Conservation (phyloP, 2,329 filamentous ascomycete species). For the Clonostachys chloroleuca region DNA sequence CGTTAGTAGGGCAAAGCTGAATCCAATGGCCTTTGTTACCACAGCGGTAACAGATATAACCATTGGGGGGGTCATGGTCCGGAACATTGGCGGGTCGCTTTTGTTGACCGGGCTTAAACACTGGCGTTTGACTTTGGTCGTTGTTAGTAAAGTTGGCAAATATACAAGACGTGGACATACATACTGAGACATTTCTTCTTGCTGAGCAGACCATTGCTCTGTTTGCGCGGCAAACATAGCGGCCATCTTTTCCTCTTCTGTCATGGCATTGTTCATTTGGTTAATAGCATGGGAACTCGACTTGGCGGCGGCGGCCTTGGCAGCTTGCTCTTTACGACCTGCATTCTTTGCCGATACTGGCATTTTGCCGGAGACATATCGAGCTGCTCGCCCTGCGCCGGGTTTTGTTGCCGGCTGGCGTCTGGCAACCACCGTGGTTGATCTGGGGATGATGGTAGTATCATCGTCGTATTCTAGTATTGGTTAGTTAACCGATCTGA, state of each 20-base stretch:
- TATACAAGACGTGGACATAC: conserved; percentile 16
- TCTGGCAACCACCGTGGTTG: conserved; percentile 87
- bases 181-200: conserved; percentile 86
- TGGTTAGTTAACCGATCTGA: conserved; percentile 14
- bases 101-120: conserved; percentile 49
- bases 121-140: conserved; percentile 51
- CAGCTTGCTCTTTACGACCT: conserved; percentile 58
- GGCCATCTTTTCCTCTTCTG: conserved; percentile 89
- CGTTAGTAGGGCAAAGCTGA: conserved; percentile 95
- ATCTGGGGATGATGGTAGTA: conserved; percentile 92
- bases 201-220: conserved; percentile 88
- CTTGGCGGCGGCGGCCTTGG: conserved; percentile 54
- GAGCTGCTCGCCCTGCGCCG: conserved; percentile 84
- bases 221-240: conserved; percentile 89
- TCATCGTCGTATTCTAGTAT: conserved; percentile 89
- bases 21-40: conserved; percentile 99
- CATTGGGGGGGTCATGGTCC: conserved; percentile 86
- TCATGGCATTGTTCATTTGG: conserved; percentile 74
- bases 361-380: conserved; percentile 96
- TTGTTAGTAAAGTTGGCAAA: conserved; percentile 23
- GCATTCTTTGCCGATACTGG: conserved; percentile 82
- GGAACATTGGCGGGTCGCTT: conserved; percentile 76
- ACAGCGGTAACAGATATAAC: conserved; percentile 95
- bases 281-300: conserved; percentile 51
- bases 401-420: conserved; percentile 79